Evolutionary conservation across 768 basidiomycete genomes (phyloP).

Genomic region (Gymnopilus junonius): DNA sequence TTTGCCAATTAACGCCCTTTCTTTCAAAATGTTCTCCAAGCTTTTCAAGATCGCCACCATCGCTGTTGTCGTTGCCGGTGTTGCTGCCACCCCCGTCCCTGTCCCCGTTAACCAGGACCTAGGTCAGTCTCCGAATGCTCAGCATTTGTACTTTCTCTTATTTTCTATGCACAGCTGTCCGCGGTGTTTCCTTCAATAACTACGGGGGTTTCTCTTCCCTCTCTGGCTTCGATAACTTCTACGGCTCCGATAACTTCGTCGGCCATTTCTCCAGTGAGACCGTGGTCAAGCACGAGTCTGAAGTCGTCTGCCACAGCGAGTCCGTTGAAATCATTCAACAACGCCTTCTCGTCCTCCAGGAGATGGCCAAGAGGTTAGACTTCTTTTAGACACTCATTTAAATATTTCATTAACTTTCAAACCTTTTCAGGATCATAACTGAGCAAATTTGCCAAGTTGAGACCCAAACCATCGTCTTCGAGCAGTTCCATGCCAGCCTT

Average conservation of each 20-base stretch:
- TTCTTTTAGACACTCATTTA: neutral
- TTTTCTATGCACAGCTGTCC: constrained; percentile 9
- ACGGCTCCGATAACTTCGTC: constrained; percentile 47
- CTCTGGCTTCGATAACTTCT: constrained; percentile 48
- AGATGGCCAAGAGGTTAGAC: constrained; percentile 47
- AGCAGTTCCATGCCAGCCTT: constrained; percentile 44
- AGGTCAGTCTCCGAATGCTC: constrained; percentile 2
- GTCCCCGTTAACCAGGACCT: constrained; percentile 23
- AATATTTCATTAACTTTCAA: neutral
- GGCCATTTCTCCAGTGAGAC: constrained; percentile 32
- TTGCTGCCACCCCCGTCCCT: constrained; percentile 32
- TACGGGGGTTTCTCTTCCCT: constrained; percentile 42
- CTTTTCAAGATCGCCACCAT: constrained; percentile 27
- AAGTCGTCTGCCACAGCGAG: constrained; percentile 44
- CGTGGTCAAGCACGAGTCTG: constrained; percentile 32
- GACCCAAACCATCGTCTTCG: constrained; percentile 46
- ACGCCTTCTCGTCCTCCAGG: constrained; percentile 45
- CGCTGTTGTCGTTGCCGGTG: constrained; percentile 25
- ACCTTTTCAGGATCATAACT: constrained; percentile 41
- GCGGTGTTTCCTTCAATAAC: constrained; percentile 35
- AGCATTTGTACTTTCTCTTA: neutral
- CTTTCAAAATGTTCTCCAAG: constrained; percentile 41
- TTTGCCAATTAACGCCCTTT: constrained; percentile 19
- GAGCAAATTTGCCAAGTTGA: constrained; percentile 55
- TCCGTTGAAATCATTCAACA: constrained; percentile 48